Conservation (phyloP, 805 yeast genomes). For the Candida easanensis region DNA sequence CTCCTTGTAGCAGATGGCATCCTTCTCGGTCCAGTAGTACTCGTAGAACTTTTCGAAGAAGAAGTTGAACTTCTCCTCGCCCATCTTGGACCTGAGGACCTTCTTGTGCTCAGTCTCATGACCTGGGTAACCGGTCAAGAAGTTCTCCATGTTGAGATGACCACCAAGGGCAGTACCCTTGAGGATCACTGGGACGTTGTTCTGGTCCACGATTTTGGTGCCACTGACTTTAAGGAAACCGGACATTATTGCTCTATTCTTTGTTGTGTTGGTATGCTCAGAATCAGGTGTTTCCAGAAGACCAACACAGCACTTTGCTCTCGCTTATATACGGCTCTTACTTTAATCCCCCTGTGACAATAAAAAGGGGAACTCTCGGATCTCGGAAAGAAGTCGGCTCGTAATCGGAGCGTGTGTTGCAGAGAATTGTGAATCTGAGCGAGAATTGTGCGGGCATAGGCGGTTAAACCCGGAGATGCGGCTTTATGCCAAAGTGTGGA, state of each 20-base stretch:
- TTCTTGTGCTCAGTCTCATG: constrained; percentile 49
- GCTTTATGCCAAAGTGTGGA: too few species aligned
- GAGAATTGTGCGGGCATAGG: too few species aligned
- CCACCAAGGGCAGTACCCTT: constrained; percentile 51
- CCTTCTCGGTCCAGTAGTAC: constrained; percentile 50
- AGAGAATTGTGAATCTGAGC: too few species aligned
- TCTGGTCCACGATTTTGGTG: constrained; percentile 44
- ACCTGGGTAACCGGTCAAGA: constrained; percentile 55
- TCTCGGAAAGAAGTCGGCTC: too few species aligned
- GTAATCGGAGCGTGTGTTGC: too few species aligned
- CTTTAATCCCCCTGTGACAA: too few species aligned
- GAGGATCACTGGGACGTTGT: constrained; percentile 38
- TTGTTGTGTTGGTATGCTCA: too few species aligned
- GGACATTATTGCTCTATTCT: not conserved
- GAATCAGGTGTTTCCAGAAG: too few species aligned
- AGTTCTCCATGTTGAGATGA: constrained; percentile 53
- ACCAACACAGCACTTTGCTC: too few species aligned
- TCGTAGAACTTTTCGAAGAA: constrained; percentile 51
- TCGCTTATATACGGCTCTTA: too few species aligned
- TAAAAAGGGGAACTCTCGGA: too few species aligned
- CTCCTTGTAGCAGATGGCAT: constrained; percentile 43
- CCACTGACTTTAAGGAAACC: constrained; percentile 41
- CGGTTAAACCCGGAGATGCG: too few species aligned
- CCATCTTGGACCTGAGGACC: constrained; percentile 38
- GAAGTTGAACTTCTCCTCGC: constrained; percentile 44